A percentile compares a stretch with the other conserved stretches of the same genome.
These are phyloP conservation scores for Raphanus hybrid DNA, from an alignment of 441 rosid species.

Conservation along the genomic window DNA sequence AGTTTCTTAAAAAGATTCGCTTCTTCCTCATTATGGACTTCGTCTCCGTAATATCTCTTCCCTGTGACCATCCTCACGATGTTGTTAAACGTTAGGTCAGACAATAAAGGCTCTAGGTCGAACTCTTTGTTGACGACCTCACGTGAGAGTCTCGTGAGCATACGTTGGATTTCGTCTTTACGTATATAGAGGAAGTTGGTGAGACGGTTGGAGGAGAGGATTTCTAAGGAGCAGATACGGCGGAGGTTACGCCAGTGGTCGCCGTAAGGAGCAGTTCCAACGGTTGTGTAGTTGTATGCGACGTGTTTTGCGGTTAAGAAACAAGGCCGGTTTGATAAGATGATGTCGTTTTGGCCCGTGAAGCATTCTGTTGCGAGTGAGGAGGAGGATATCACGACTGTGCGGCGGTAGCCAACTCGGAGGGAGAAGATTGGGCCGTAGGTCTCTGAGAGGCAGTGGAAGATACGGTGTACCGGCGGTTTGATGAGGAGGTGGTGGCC, in stretches of 20 bases:
- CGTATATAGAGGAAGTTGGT: conserved; percentile 13
- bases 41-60: conserved; percentile 33
- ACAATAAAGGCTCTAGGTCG: conserved; percentile 10
- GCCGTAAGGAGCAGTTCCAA: conserved; percentile 32
- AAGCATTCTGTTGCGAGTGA: conserved; percentile 12
- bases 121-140: conserved; percentile 4
- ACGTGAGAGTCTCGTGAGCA: conserved; percentile 35
- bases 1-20: conserved; percentile 23
- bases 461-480: conserved; percentile 29
- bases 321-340: conserved; percentile 28
- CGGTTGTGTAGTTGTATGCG: conserved; percentile 32
- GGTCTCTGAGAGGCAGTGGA: background rate
- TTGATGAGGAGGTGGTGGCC: conserved; percentile 36
- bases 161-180: conserved; percentile 26
- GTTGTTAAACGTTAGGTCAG: conserved; percentile 32
- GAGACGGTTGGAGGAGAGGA: conserved; percentile 27
- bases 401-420: conserved; percentile 23
- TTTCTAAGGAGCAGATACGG: conserved; percentile 21
- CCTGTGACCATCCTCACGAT: conserved; percentile 38
- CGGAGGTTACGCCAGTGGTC: conserved; percentile 42
- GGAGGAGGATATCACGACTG: conserved; percentile 23
- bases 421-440: conserved; percentile 34
- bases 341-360: conserved; percentile 34
- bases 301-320: conserved; percentile 27
- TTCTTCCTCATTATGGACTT: conserved; percentile 21